phyloP scores from a whole-genome alignment of 441 rosid genomes.

The Dalechampia spathulata region DNA sequence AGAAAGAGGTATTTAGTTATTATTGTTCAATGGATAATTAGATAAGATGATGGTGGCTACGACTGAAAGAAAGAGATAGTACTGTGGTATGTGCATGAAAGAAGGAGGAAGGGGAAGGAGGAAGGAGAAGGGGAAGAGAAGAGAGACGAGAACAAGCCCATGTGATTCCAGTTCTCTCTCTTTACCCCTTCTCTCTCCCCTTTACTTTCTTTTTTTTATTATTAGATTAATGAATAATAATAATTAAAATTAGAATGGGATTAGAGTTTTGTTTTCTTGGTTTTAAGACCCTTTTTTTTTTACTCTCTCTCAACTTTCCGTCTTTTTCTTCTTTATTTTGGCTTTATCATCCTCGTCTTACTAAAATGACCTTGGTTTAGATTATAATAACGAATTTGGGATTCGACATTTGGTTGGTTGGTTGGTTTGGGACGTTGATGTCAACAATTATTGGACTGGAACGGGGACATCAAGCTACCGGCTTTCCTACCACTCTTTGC shows the following conservation, averaged over 20 bases:
- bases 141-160: constrained; percentile 40
- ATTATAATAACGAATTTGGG: background rate
- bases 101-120: background rate
- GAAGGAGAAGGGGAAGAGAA: constrained; percentile 6
- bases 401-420: background rate
- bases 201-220: constrained; percentile 6
- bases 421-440: background rate
- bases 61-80: background rate
- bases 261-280: background rate
- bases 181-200: background rate
- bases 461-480: too few relatives aligned
- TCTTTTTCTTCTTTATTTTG: constrained; percentile 9
- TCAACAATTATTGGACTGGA: too few relatives aligned
- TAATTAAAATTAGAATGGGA: too few relatives aligned
- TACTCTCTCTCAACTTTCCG: constrained; percentile 31
- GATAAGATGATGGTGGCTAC: background rate
- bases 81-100: too few relatives aligned
- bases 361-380: background rate
- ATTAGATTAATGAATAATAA: background rate
- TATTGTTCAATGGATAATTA: background rate
- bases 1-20: background rate
- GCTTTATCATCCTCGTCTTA: constrained; percentile 15
- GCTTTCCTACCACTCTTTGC: background rate
- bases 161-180: constrained; percentile 62
- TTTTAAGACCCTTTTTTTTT: background rate